Evolutionary conservation across 73 alveolate species (phyloP).

Genomic region (Paramecium tetraurelia): DNA sequence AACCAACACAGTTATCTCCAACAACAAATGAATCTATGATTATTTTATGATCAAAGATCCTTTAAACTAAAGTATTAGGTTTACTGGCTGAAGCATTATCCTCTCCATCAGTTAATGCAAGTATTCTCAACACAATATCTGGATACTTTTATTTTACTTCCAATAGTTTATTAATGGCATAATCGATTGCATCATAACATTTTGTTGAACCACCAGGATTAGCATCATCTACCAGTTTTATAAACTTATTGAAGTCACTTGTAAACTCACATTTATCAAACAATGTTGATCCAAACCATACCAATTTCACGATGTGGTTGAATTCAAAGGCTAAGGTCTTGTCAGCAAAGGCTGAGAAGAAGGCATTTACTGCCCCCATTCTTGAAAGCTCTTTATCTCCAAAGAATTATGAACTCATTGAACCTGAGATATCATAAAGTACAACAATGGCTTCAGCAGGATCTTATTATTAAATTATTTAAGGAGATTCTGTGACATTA

Average conservation of each 20-base stretch:
- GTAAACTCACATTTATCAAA: slow-evolving; percentile 59
- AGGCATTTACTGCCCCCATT: slow-evolving; percentile 64
- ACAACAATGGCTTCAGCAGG: slow-evolving; percentile 70
- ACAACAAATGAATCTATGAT: slow-evolving; percentile 65
- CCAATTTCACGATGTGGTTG: slow-evolving; percentile 53
- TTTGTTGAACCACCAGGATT: slow-evolving; percentile 60
- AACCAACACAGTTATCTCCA: slow-evolving; percentile 49
- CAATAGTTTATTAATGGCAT: slow-evolving; percentile 22
- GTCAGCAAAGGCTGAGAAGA: slow-evolving; percentile 67
- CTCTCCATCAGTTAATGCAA: slow-evolving; percentile 69
- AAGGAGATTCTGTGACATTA: background rate
- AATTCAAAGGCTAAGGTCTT: slow-evolving; percentile 62
- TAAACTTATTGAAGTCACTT: slow-evolving; percentile 54
- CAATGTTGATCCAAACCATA: slow-evolving; percentile 36
- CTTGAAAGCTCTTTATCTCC: slow-evolving; percentile 62
- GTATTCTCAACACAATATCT: slow-evolving; percentile 53
- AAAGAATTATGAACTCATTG: slow-evolving; percentile 58
- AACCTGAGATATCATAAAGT: slow-evolving; percentile 64
- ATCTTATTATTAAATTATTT: background rate
- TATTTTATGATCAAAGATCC: slow-evolving; percentile 42
- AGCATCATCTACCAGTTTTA: slow-evolving; percentile 47
- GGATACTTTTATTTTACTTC: slow-evolving; percentile 61
- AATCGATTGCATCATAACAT: slow-evolving; percentile 64
- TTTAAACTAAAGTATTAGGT: slow-evolving; percentile 24
- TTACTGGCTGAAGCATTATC: slow-evolving; percentile 55